These are phyloP conservation scores for Xylaria multiplex DNA, from an alignment of 2,329 filamentous ascomycete species.

Conservation along the genomic window DNA sequence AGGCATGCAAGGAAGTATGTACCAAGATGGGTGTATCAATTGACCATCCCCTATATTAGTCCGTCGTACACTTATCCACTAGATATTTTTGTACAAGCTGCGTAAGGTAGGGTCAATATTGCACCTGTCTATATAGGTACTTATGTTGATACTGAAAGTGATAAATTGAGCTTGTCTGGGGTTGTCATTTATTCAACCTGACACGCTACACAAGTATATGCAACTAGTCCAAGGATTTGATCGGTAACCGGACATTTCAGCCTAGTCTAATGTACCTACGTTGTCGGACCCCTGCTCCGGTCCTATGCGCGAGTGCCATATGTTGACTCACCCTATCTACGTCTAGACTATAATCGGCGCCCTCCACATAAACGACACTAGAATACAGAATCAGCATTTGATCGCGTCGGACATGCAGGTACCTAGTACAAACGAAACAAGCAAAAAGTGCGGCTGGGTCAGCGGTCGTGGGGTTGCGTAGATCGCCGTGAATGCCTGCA, in stretches of 20 bases:
- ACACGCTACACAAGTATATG: not conserved
- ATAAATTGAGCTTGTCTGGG: too few relatives aligned
- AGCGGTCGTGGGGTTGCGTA: constrained; percentile 8
- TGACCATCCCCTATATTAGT: too few relatives aligned
- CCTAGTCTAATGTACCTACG: not conserved
- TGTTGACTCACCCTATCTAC: too few relatives aligned
- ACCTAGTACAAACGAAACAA: not conserved
- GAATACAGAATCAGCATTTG: not conserved
- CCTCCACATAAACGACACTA: not conserved
- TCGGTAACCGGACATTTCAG: constrained; percentile 3
- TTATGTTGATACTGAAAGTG: too few relatives aligned
- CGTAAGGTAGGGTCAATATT: too few relatives aligned
- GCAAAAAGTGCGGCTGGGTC: not conserved
- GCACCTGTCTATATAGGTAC: too few relatives aligned
- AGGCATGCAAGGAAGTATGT: too few relatives aligned
- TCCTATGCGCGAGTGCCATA: too few relatives aligned
- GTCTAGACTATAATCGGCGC: not conserved
- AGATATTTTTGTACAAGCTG: too few relatives aligned
- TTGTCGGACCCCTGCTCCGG: not conserved
- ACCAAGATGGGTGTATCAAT: too few relatives aligned
- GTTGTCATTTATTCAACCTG: not conserved
- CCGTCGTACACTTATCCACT: too few relatives aligned
- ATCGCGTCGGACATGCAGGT: constrained; percentile 26
- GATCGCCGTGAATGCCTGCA: not conserved
- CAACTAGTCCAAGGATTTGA: not conserved